Base-by-base conservation (phyloP, 2,329 filamentous ascomycete species). In the Cordyceps javanica region DNA sequence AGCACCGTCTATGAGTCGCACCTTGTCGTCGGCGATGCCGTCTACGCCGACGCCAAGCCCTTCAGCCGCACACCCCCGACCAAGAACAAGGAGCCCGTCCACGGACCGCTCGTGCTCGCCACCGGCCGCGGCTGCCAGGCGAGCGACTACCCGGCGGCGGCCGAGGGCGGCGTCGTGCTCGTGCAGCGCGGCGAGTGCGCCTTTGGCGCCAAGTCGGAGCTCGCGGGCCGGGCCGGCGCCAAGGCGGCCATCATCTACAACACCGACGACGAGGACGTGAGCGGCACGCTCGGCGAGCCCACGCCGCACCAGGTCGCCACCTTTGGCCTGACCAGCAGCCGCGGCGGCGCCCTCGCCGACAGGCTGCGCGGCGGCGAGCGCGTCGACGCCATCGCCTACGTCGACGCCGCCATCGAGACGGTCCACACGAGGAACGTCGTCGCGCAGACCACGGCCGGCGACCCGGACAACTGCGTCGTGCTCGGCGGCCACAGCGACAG, bases 221-320 rank as follows among this genome's bases (percentile, higher is more conserved):
- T 82, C 14, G 89, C 90, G 6, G 87, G 85, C 42, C 77, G 75
- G 50, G 87, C 87, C 1, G 88, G 89, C 21, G 90, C 90, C 5
- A 70, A 82, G 3, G 89, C 85, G 2, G 87, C 86, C 1, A 73
- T 94, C 14, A 77, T 94, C 51, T 92, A 89, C 73, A 91, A 93
- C 75, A 87, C 86, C 63, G 83, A 83, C 50, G 72, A 79, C 1
- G 88, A 83, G 2, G 69, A 73, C 3, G 72, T 91, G 1, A 77
- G 80, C 52, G 90, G 89, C 41, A 92, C 89, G 1, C 76, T 94
- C 3, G 88, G 86, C 11, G 76, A 74, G 0, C 84, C 86, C 0
- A 73, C 74, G 0, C 74, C 77, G 11, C 65, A 83, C 53, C 82
- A 90, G 63, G 76, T 89, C 5, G 83, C 89, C 0, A 89, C 85